These are phyloP conservation scores for Lactarius pseudohatsudake DNA, from an alignment of 768 basidiomycete genomes.

Conservation along the genomic window DNA sequence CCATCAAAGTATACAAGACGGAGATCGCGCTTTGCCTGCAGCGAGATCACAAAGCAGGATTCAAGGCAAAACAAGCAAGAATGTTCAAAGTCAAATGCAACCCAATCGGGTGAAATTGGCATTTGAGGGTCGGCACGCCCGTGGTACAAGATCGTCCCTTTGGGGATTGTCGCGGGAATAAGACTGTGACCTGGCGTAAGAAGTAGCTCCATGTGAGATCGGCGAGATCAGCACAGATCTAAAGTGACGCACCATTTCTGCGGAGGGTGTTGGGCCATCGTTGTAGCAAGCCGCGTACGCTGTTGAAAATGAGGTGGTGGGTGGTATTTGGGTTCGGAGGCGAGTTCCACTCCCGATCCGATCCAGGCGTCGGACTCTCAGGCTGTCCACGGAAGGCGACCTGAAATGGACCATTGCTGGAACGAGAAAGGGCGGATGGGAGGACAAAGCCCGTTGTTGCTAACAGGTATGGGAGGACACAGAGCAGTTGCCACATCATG, in stretches of 20 bases:
- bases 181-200: constrained; percentile 22
- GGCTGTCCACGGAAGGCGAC: background rate
- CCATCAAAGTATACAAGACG: constrained; percentile 28
- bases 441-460: background rate
- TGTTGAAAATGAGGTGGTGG: constrained; percentile 39
- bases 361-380: background rate
- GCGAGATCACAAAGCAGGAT: constrained; percentile 10
- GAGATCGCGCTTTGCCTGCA: constrained; percentile 22
- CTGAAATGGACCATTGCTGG: constrained; percentile 31
- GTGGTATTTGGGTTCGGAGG: constrained; percentile 35
- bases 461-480: background rate
- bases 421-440: constrained; percentile 19
- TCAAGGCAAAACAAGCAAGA: constrained; percentile 10
- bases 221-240: too few relatives aligned
- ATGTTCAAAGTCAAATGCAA: constrained; percentile 29
- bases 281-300: constrained; percentile 39
- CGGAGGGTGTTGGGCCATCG: constrained; percentile 41
- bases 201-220: background rate
- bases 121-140: constrained; percentile 13
- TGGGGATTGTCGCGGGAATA: constrained; percentile 20
- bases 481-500: background rate
- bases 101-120: constrained; percentile 22
- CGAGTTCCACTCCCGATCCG: constrained; percentile 18
- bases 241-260: constrained; percentile 24
- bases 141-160: constrained; percentile 28